phyloP scores from a whole-genome alignment of 1,284 basidiomycete genomes.

The Inonotus obliquus region DNA sequence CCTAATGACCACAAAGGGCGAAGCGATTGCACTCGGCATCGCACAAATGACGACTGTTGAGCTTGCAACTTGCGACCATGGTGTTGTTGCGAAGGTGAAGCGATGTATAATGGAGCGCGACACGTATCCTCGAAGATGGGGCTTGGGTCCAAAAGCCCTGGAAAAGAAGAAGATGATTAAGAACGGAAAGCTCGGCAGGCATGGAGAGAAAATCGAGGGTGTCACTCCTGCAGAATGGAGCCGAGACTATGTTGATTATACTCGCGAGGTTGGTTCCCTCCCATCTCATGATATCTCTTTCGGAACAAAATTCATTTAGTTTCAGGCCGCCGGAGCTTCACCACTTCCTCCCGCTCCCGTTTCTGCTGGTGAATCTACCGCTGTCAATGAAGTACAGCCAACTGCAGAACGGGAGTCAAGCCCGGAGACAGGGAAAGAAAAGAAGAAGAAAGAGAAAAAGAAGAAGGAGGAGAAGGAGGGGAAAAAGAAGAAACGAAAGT shows the following conservation, averaged over 20 bases:
- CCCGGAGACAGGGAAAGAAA: conserved; percentile 23
- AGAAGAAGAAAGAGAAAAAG: conserved; percentile 32
- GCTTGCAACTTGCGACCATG: conserved; percentile 96
- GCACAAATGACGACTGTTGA: conserved; percentile 99
- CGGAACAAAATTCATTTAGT: conserved; percentile 25
- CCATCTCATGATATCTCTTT: neutral
- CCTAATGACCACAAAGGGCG: conserved; percentile 99
- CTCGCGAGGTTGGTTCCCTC: conserved; percentile 44
- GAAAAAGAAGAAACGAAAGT: conserved; percentile 73
- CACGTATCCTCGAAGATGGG: conserved; percentile 97
- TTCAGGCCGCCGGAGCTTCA: conserved; percentile 44
- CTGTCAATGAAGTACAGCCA: conserved; percentile 28
- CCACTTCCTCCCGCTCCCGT: conserved; percentile 24
- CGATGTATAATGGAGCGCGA: conserved; percentile 99
- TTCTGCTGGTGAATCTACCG: conserved; percentile 24
- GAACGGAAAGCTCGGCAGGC: conserved; percentile 94
- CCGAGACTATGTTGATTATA: conserved; percentile 91
- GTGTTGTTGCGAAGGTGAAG: conserved; percentile 99
- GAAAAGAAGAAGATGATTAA: conserved; percentile 99
- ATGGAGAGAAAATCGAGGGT: conserved; percentile 89
- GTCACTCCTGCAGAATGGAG: conserved; percentile 91
- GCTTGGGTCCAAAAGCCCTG: conserved; percentile 91
- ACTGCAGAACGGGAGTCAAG: conserved; percentile 34
- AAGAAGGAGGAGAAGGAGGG: conserved; percentile 47
- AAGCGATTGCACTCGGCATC: conserved; percentile 95